A percentile compares a stretch with the other conserved stretches of the same genome.
These are phyloP conservation scores for Odonthalia washingtoniensis DNA, from an alignment of 31 red algal genomes.

Conservation along the genomic window DNA sequence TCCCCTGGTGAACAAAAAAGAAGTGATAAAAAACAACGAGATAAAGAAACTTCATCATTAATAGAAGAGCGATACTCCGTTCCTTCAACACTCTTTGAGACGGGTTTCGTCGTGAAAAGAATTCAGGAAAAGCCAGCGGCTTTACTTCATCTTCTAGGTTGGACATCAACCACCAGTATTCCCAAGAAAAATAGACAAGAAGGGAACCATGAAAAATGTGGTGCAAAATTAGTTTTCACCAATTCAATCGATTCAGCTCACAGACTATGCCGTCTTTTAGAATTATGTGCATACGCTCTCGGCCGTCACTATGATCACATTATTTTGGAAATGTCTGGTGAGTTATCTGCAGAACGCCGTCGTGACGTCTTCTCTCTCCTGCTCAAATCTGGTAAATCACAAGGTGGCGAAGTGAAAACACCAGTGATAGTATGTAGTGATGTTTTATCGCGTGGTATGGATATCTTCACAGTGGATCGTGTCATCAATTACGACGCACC, in stretches of 20 bases:
- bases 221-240: slow-evolving; percentile 80
- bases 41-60: not conserved
- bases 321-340: slow-evolving; percentile 76
- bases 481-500: slow-evolving; percentile 90
- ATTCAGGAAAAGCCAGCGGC: slow-evolving; percentile 70
- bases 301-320: not conserved
- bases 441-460: slow-evolving; percentile 93
- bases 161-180: slow-evolving; percentile 29
- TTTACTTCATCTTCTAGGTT: slow-evolving; percentile 62
- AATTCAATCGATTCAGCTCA: slow-evolving; percentile 89
- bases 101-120: slow-evolving; percentile 51
- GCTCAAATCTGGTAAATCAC: not conserved
- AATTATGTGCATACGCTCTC: slow-evolving; percentile 57
- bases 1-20: too few species aligned
- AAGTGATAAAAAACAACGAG: too few species aligned
- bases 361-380: slow-evolving; percentile 42
- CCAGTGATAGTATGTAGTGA: slow-evolving; percentile 91
- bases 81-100: slow-evolving; percentile 62
- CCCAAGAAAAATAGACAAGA: not conserved
- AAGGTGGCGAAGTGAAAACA: not conserved
- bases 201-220: not conserved
- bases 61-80: slow-evolving; percentile 38
- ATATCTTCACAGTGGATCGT: slow-evolving; percentile 84
- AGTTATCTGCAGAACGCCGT: slow-evolving; percentile 52
- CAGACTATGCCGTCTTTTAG: slow-evolving; percentile 76